phyloP scores from a whole-genome alignment of 1,284 basidiomycete genomes.

The Cryptococcus neoformans region DNA sequence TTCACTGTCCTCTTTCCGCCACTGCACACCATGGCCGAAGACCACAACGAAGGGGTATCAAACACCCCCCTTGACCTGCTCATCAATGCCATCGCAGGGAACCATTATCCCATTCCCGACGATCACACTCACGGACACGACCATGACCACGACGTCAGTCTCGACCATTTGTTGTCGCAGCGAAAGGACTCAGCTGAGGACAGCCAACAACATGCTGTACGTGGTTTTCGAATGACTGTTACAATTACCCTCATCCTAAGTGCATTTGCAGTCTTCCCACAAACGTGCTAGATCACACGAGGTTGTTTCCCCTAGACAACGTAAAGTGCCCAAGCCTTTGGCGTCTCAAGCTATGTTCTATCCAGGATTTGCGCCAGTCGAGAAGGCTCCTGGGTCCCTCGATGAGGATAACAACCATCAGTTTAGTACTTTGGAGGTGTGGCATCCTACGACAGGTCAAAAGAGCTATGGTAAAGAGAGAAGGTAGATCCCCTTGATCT shows the following conservation, averaged over 20 bases:
- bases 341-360: not conserved
- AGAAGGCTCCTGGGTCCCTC: not conserved
- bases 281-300: too few relatives aligned
- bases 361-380: not conserved
- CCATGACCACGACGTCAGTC: not conserved
- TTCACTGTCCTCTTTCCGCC: constrained; percentile 12
- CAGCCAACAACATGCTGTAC: too few relatives aligned
- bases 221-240: too few relatives aligned
- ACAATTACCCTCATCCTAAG: too few relatives aligned
- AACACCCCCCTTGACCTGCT: constrained; percentile 38
- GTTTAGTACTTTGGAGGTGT: constrained; percentile 29
- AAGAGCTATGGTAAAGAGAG: constrained; percentile 46
- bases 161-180: not conserved
- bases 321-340: constrained; percentile 9
- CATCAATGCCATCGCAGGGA: constrained; percentile 38
- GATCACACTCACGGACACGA: not conserved
- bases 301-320: constrained; percentile 7
- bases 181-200: too few relatives aligned
- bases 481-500: constrained; percentile 22
- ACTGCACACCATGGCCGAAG: constrained; percentile 3
- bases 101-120: not conserved
- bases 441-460: constrained; percentile 43
- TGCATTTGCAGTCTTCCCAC: too few relatives aligned
- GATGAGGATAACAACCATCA: not conserved
- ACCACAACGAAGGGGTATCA: not conserved